These are phyloP conservation scores for Fonsecaea multimorphosa DNA, from an alignment of 2,329 filamentous ascomycete genomes.

Conservation along the genomic window DNA sequence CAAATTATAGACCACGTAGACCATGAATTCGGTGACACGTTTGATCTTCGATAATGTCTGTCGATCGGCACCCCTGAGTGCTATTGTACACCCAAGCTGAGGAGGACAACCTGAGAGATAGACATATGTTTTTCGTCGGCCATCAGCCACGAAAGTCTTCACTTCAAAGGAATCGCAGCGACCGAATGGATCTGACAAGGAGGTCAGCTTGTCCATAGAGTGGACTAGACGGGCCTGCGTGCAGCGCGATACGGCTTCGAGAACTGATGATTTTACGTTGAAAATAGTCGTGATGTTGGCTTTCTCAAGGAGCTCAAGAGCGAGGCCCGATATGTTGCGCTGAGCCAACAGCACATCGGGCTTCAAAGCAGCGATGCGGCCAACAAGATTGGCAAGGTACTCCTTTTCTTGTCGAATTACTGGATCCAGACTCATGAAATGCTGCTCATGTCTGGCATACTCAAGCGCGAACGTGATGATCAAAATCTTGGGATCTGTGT, in stretches of 20 bases:
- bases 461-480: constrained; percentile 96
- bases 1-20: constrained; percentile 97
- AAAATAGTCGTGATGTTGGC: constrained; percentile 92
- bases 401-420: constrained; percentile 97
- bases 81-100: constrained; percentile 92
- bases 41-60: constrained; percentile 79
- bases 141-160: constrained; percentile 88
- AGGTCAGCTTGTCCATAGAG: constrained; percentile 90
- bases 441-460: constrained; percentile 88
- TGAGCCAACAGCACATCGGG: constrained; percentile 90
- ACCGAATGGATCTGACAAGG: constrained; percentile 75
- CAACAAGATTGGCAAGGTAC: constrained; percentile 88
- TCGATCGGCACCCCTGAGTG: constrained; percentile 79
- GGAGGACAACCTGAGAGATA: constrained; percentile 90
- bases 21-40: constrained; percentile 96
- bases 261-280: constrained; percentile 94
- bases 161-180: constrained; percentile 88
- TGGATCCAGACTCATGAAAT: constrained; percentile 97
- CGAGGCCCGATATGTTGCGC: constrained; percentile 88
- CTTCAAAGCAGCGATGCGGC: constrained; percentile 82
- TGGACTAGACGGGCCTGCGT: constrained; percentile 92
- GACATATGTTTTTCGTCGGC: constrained; percentile 90
- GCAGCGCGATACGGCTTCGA: constrained; percentile 91
- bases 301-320: constrained; percentile 83
- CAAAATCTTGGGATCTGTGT: constrained; percentile 81